These are phyloP conservation scores for Candida ipomoeae DNA, from an alignment of 805 yeast species.

Conservation along the genomic window DNA sequence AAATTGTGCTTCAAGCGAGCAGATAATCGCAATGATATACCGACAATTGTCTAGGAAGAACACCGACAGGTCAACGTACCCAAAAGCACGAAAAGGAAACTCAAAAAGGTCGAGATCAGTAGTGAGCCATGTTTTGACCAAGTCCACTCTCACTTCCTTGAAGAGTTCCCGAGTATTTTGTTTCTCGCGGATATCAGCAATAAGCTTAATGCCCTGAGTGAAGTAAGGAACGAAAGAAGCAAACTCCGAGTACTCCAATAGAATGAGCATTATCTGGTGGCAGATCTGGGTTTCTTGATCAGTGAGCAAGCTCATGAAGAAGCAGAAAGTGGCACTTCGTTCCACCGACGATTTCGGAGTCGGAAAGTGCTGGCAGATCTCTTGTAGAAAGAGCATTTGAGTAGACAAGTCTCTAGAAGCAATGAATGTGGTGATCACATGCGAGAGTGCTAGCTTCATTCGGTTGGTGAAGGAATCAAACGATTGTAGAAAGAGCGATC, in stretches of 20 bases:
- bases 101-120: conserved; percentile 23
- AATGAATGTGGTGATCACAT: conserved; percentile 12
- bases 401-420: conserved; percentile 1
- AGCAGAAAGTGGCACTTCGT: conserved; percentile 33
- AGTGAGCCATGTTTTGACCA: conserved; percentile 45
- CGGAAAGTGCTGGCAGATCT: conserved; percentile 25
- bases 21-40: conserved; percentile 37
- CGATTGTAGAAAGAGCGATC: conserved; percentile 18
- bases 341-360: conserved; percentile 39
- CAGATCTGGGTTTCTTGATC: conserved; percentile 26
- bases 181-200: conserved; percentile 19
- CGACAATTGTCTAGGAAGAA: conserved; percentile 32
- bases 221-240: conserved; percentile 29
- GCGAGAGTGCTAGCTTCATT: conserved; percentile 19
- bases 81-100: conserved; percentile 43
- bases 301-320: conserved; percentile 32
- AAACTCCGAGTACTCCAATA: conserved; percentile 39
- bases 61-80: conserved; percentile 23
- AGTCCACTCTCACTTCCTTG: conserved; percentile 25
- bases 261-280: conserved; percentile 34
- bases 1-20: conserved; percentile 19
- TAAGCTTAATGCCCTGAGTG: conserved; percentile 19
- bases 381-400: conserved; percentile 28
- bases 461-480: conserved; percentile 16
- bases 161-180: conserved; percentile 22